Base-by-base conservation (phyloP, 2,329 filamentous ascomycete genomes). In the Fusarium brachygibbosum region DNA sequence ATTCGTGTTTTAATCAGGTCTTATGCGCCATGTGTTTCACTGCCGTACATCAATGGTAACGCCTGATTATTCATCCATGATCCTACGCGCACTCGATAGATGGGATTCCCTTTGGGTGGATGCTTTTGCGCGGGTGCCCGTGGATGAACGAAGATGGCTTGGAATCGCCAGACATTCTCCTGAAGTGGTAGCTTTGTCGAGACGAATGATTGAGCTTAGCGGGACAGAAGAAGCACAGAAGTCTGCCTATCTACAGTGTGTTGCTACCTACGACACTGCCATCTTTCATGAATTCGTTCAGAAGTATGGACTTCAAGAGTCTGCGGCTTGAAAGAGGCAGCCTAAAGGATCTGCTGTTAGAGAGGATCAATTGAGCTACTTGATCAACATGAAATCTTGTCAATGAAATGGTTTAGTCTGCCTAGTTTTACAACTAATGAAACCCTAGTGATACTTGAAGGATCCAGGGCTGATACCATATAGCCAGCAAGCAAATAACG, bases 71-170 rank as follows among this genome's bases (percentile, higher is more conserved):
- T 32, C 23, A 3, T 14, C 19, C 3, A 23, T 63, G 19, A 3
- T 72, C 0, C 19, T 67, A 0, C 42, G 52, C 4, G 58, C 57
- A 3, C 14, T 72, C 0, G 49, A 69, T n/a, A 67, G 70, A 21
- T 72, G 70, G 70, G 32, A 49, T 2, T 19, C 4, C 21, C 42
- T 72, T 2, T 72, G 69, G 69, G 2, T 3, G 0, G 12, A 29
- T 7, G 60, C 64, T 1, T 32, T 50, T 4, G 12, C 35, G 1
- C 42, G 52, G 7, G 19, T 69, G 5, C 34, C 52, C 0, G 8
- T 6, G 2, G 64, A 63, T 7, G 57, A 66, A 10, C 37, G 45
- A 16, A 51, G 17, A 3, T 69, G 54, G 60, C 42, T 72, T 0
- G 70, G 70, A 2, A 48, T 69, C 5, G 37, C 21, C 3, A 72